Evolutionary conservation across 208 protist species (phyloP), one percentile per base, ranked within the genome.

Genomic region (Trypanosoma lewisi): DNA sequence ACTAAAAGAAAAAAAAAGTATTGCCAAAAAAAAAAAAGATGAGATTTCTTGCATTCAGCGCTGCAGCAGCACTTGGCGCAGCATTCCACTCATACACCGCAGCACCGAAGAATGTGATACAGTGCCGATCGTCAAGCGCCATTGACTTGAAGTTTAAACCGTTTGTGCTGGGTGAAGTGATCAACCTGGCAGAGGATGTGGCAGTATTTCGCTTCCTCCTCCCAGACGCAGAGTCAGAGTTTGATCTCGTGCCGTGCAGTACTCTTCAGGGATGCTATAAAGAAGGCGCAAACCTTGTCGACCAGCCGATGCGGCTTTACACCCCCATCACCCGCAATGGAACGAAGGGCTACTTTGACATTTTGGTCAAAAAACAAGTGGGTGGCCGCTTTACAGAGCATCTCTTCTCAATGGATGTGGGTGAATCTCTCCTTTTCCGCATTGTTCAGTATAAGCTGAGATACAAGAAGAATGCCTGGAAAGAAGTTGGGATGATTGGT

Each of bases 221-320:
- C 31, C 77, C 87, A 39, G 64, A 82, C 47, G 70, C 78, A 41
- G 76, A 82, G 25, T 77, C 82, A 52, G 67, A 72, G 67, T 91
- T 94, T 73, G 73, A 85, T 57, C 77, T 94, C 2, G 62, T 83
- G 4, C 83, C 87, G 4, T 94, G 87, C 79, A 88, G 76, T 42
- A 94, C 85, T 4, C 73, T 96, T 25, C 85, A 94, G 76, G 85
- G 80, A 0, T 83, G 83, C 67, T 85, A 91, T 76, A 89, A 90
- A 65, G 73, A 89, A 51, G 85, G 89, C 60, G 33, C 66, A 1
- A 93, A 94, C 65, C 84, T 90, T 41, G 78, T 86, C 14, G 86
- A 93, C 51, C 72, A 89, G 73, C 87, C 87, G 4, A 89, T 93
- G 77, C 89, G 92, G 49, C 91, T 92, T 49, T 97, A 97, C 73